Evolutionary conservation across 148 eudicot species (phyloP).

Genomic region (Silene latifolia): DNA sequence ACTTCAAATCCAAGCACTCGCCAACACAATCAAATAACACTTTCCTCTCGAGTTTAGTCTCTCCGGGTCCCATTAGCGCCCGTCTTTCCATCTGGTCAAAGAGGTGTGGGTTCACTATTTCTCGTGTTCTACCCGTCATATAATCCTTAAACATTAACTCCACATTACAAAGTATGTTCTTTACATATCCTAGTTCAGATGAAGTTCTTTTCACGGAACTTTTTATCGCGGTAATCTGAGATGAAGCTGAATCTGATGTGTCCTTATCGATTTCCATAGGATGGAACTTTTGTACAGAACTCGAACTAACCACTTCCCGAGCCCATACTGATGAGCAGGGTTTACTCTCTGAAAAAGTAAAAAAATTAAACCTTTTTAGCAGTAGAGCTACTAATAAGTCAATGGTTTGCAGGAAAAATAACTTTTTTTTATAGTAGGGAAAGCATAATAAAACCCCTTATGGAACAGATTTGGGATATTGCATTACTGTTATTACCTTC

Average conservation of each 20-base stretch:
- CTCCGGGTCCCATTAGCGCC: conserved; percentile 14
- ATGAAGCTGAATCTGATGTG: conserved; percentile 82
- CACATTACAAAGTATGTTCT: conserved; percentile 47
- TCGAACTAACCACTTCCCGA: conserved; percentile 33
- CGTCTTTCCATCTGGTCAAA: conserved; percentile 66
- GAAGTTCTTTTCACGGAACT: conserved; percentile 26
- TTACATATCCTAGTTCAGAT: conserved; percentile 71
- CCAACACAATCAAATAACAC: conserved; percentile 70
- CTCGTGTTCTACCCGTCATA: conserved; percentile 48
- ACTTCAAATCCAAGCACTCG: conserved; percentile 68
- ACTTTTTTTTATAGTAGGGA: too few relatives aligned
- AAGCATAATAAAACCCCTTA: too few relatives aligned
- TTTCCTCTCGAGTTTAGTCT: conserved; percentile 35
- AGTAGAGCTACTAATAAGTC: too few relatives aligned
- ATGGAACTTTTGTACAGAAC: conserved; percentile 32
- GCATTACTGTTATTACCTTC: conserved; percentile 45
- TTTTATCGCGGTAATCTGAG: conserved; percentile 25
- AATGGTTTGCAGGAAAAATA: too few relatives aligned
- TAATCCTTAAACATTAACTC: conserved; percentile 67
- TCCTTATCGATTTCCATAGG: conserved; percentile 53
- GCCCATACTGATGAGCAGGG: conserved; percentile 59
- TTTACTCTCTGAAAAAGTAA: conserved; percentile 49
- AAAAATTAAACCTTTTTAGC: background rate
- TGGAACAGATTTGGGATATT: too few relatives aligned
- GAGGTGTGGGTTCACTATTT: conserved; percentile 59